These are phyloP conservation scores for Hypoxylon fragiforme DNA, from an alignment of 495 filamentous ascomycete genomes.

Conservation along the genomic window DNA sequence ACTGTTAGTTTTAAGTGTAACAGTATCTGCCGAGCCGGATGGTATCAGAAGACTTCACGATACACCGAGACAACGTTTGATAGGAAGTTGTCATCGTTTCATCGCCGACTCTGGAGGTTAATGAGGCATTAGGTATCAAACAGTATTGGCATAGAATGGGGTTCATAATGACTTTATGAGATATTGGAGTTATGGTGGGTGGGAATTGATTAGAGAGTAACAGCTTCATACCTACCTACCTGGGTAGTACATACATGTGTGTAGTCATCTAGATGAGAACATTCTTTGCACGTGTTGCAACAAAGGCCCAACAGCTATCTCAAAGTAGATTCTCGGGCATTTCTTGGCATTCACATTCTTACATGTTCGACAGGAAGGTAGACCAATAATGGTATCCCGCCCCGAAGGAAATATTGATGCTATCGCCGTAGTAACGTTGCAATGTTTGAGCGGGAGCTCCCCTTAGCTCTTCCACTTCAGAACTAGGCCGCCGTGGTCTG, in stretches of 20 bases:
- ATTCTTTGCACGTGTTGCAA: background rate
- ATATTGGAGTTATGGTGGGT: slow-evolving; percentile 11
- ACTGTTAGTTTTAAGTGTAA: no score
- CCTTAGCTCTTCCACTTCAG: slow-evolving; percentile 5
- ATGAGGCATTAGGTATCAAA: no score
- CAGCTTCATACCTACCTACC: background rate
- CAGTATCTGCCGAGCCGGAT: no score
- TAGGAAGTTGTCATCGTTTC: no score
- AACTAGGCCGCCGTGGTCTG: background rate
- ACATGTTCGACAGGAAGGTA: slow-evolving; percentile 6
- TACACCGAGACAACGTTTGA: no score
- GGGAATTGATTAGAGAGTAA: background rate
- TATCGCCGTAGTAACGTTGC: slow-evolving; percentile 31
- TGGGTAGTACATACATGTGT: no score
- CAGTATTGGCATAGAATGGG: no score
- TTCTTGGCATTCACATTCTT: background rate
- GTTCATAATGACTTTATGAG: no score
- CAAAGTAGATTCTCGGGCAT: background rate
- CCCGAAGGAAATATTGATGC: background rate
- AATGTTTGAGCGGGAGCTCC: slow-evolving; percentile 10
- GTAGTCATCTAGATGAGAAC: no score
- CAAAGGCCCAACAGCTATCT: background rate
- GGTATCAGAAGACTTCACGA: no score
- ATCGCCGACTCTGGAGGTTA: no score
- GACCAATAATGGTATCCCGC: slow-evolving; percentile 1